Percentiles rank a stretch among this genome's conserved stretches.
These are phyloP conservation scores for Exophiala bonariae DNA, from an alignment of 2,329 filamentous ascomycete genomes.

Conservation along the genomic window DNA sequence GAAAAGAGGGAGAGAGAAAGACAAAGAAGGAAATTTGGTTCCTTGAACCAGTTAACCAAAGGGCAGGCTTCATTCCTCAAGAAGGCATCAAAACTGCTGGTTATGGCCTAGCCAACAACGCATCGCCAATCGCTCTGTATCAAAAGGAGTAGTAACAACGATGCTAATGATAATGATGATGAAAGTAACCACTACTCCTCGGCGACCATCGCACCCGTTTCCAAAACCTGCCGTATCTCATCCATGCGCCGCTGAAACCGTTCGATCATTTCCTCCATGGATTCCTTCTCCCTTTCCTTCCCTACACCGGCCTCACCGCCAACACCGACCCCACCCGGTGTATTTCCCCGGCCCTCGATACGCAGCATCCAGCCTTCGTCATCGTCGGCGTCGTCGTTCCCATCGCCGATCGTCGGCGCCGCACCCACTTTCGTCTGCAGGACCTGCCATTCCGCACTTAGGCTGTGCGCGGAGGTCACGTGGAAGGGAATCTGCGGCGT, in stretches of 20 bases:
- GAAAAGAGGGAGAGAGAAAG: no score
- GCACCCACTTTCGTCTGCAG: conserved; percentile 53
- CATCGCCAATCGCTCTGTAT: no score
- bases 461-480: conserved; percentile 68
- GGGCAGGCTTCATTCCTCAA: no score
- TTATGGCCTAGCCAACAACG: no score
- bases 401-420: conserved; percentile 65
- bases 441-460: conserved; percentile 74
- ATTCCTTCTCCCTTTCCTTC: conserved; percentile 30
- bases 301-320: conserved; percentile 28
- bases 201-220: neutral
- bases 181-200: conserved; percentile 1
- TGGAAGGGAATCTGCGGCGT: conserved; percentile 37
- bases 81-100: no score
- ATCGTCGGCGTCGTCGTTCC: conserved; percentile 50
- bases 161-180: no score
- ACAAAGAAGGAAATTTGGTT: no score
- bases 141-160: no score
- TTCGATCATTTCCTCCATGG: conserved; percentile 47
- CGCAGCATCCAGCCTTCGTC: conserved; percentile 45
- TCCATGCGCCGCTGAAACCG: conserved; percentile 45
- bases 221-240: conserved; percentile 43
- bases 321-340: conserved; percentile 27
- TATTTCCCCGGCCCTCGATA: conserved; percentile 37
- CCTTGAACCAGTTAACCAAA: no score